These are phyloP conservation scores for Rhodotorula glutinis DNA, from an alignment of 1,284 basidiomycete species.

Conservation along the genomic window DNA sequence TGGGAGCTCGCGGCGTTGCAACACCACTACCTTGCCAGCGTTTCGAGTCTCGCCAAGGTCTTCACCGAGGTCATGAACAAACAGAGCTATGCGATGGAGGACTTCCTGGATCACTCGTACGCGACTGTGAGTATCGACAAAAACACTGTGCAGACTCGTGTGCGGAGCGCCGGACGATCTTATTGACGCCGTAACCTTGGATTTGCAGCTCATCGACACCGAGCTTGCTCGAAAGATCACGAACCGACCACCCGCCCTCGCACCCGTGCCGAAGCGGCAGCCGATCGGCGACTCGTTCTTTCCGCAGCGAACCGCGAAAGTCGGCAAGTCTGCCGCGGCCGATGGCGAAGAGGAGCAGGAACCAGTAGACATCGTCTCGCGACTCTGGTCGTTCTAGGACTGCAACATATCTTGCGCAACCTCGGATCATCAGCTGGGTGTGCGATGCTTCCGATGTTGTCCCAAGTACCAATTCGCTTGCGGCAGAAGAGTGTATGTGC, in stretches of 20 bases:
- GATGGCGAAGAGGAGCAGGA: neutral
- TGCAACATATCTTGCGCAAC: too few relatives aligned
- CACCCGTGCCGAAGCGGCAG: slow-evolving; percentile 41
- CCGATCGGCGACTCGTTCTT: slow-evolving; percentile 40
- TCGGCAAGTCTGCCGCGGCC: too few relatives aligned
- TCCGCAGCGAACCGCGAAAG: slow-evolving; percentile 3
- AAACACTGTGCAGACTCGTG: neutral
- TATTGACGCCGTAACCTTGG: neutral
- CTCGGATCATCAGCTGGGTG: too few relatives aligned
- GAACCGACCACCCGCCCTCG: slow-evolving; percentile 67
- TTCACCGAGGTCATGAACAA: slow-evolving; percentile 92
- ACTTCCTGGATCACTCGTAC: slow-evolving; percentile 96
- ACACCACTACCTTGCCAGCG: slow-evolving; percentile 77
- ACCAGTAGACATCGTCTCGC: slow-evolving; percentile 1
- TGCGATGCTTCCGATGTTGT: too few relatives aligned
- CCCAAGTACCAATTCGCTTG: too few relatives aligned
- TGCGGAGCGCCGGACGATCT: too few relatives aligned
- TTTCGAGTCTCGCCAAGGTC: slow-evolving; percentile 78
- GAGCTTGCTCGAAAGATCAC: slow-evolving; percentile 71
- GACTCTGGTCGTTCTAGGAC: neutral
- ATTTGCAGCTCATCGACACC: slow-evolving; percentile 73
- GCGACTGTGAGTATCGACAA: slow-evolving; percentile 63
- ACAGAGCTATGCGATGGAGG: slow-evolving; percentile 83
- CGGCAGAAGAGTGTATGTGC: too few relatives aligned
- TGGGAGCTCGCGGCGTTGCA: slow-evolving; percentile 86